phyloP scores from a whole-genome alignment of 1,139 yeast genomes.

The Debaryomyces sp. region DNA sequence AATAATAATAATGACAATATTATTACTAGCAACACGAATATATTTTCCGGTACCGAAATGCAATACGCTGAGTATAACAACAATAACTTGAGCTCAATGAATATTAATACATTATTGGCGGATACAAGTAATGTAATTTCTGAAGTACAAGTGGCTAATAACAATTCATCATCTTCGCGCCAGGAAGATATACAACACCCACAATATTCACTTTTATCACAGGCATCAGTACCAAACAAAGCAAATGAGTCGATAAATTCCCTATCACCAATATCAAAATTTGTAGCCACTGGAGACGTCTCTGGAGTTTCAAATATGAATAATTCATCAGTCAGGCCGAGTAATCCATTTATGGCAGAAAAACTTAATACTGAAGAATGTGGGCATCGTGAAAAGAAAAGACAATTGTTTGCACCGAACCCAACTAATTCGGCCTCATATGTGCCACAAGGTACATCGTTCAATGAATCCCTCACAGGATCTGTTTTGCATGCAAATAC shows the following conservation, averaged over 20 bases:
- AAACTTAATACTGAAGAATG: not conserved
- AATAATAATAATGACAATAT: not conserved
- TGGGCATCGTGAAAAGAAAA: not conserved
- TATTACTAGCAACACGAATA: not conserved
- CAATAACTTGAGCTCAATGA: not conserved
- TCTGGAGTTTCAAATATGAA: not conserved
- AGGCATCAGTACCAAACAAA: not conserved
- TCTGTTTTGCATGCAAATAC: not conserved
- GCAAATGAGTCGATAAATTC: not conserved
- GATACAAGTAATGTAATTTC: not conserved
- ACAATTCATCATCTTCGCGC: not conserved
- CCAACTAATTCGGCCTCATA: not conserved
- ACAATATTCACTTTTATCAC: not conserved
- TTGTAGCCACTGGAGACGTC: not conserved
- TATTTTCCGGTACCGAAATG: not conserved
- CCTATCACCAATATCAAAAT: not conserved
- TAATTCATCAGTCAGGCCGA: not conserved
- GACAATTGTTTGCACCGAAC: not conserved
- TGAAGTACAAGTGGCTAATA: not conserved
- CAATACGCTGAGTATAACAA: conserved; percentile 4
- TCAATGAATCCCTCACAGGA: not conserved
- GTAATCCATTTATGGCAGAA: not conserved
- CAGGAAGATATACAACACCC: not conserved
- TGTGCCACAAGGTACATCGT: not conserved
- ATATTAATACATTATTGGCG: conserved; percentile 5